These are phyloP conservation scores for Lecanoromycetidae sp. DNA, from an alignment of 2,329 filamentous ascomycete genomes.

Conservation along the genomic window DNA sequence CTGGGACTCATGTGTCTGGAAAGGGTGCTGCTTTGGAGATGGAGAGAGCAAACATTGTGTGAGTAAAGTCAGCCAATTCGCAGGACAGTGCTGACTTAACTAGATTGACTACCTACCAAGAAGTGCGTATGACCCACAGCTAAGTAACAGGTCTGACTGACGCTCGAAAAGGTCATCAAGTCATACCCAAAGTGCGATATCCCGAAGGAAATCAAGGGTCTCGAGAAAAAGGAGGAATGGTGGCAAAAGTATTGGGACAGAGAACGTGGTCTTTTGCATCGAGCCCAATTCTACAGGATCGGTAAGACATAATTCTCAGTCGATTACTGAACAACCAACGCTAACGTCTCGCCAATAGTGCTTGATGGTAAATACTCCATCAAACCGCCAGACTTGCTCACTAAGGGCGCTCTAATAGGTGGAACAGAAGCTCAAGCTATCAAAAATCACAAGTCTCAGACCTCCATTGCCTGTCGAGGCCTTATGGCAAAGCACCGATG, in stretches of 20 bases:
- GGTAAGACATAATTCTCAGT: not conserved
- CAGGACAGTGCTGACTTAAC: not conserved
- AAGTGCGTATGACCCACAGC: not conserved
- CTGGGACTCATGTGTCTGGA: not conserved
- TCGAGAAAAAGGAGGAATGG: slow-evolving; percentile 7
- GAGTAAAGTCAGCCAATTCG: not conserved
- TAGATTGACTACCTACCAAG: slow-evolving; percentile 1
- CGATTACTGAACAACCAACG: not conserved
- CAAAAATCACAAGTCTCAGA: slow-evolving; percentile 15
- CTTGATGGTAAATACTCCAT: not conserved
- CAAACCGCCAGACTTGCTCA: no score
- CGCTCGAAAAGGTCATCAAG: slow-evolving; percentile 8
- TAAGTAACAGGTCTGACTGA: not conserved
- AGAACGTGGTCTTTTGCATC: slow-evolving; percentile 8
- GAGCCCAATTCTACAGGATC: slow-evolving; percentile 13
- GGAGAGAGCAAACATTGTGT: slow-evolving; percentile 11
- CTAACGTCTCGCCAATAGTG: not conserved
- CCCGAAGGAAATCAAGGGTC: slow-evolving; percentile 1
- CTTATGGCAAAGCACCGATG: slow-evolving; percentile 13
- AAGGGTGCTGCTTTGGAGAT: not conserved
- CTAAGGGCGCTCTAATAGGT: not conserved
- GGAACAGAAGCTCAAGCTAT: slow-evolving; percentile 17
- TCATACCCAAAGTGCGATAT: slow-evolving; percentile 12
- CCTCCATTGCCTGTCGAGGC: slow-evolving; percentile 15
- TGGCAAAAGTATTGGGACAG: slow-evolving; percentile 6